These are phyloP conservation scores for Ceratocystis destructans DNA, from an alignment of 2,329 filamentous ascomycete species.

Conservation along the genomic window DNA sequence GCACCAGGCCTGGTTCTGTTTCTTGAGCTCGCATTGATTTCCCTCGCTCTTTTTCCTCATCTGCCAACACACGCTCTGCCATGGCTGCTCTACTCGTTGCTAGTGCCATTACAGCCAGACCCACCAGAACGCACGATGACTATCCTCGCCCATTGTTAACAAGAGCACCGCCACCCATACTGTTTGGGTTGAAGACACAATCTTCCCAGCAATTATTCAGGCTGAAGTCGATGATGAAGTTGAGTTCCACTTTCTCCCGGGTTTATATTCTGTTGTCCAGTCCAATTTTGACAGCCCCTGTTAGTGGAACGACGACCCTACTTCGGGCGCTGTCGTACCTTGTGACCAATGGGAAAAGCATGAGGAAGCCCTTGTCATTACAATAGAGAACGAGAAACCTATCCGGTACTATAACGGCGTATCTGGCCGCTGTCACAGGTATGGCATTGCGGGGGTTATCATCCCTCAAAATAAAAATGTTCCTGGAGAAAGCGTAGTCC, in stretches of 20 bases:
- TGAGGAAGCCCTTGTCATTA: no score
- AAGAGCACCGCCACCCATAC: neutral
- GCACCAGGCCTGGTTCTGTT: no score
- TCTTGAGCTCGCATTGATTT: no score
- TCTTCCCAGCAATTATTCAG: neutral
- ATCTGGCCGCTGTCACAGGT: no score
- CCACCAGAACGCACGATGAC: neutral
- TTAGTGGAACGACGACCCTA: slow-evolving; percentile 22
- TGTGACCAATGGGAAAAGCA: no score
- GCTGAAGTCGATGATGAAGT: neutral
- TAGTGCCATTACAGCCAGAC: neutral
- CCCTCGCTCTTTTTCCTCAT: no score
- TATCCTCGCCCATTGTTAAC: neutral
- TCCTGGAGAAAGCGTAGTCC: no score
- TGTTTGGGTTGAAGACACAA: neutral
- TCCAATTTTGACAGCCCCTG: slow-evolving; percentile 31
- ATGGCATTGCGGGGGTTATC: no score
- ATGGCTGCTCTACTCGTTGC: neutral
- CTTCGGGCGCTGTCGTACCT: neutral
- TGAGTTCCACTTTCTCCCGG: neutral
- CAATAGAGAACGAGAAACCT: no score
- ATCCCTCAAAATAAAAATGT: no score
- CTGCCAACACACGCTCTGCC: neutral
- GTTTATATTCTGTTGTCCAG: neutral
- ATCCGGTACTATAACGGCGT: no score